Evolutionary conservation across 176 grass and related monocot species (phyloP).

Genomic region (Eragrostis curvula): DNA sequence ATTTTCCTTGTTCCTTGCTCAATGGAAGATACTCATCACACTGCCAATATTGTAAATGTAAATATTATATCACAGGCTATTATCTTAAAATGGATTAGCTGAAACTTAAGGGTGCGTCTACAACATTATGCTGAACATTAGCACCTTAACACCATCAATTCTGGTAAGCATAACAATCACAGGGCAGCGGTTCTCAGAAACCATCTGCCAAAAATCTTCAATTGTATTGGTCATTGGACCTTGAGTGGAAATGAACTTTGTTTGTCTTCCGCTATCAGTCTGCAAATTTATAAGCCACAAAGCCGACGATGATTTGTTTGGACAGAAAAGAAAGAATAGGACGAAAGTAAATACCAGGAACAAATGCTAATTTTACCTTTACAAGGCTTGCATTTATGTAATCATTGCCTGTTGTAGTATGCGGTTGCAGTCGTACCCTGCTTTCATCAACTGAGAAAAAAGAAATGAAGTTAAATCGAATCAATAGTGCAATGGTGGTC

Average conservation of each 20-base stretch:
- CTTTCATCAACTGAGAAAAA: constrained; percentile 61
- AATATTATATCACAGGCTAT: constrained; percentile 9
- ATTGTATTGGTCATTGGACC: constrained; percentile 76
- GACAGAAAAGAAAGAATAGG: not conserved
- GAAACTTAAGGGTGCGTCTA: constrained; percentile 12
- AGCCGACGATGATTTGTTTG: not conserved
- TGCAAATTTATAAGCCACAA: constrained; percentile 30
- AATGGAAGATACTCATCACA: constrained; percentile 80
- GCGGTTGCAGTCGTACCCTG: constrained; percentile 51
- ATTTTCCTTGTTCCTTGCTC: constrained; percentile 41
- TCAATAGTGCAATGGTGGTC: not conserved
- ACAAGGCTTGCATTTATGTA: constrained; percentile 95
- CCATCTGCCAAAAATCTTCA: constrained; percentile 97
- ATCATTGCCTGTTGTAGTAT: constrained; percentile 42
- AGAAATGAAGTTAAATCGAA: constrained; percentile 23
- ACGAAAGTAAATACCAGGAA: not conserved
- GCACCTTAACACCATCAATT: constrained; percentile 73
- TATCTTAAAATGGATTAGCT: constrained; percentile 11
- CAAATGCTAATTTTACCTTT: constrained; percentile 55
- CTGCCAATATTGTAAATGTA: constrained; percentile 55
- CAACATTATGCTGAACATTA: constrained; percentile 19
- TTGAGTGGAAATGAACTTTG: constrained; percentile 88
- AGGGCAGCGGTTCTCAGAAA: constrained; percentile 74
- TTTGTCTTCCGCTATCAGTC: constrained; percentile 35
- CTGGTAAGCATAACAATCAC: constrained; percentile 93